phyloP scores from a whole-genome alignment of 805 yeast genomes.

The Barnettozyma sp. region DNA sequence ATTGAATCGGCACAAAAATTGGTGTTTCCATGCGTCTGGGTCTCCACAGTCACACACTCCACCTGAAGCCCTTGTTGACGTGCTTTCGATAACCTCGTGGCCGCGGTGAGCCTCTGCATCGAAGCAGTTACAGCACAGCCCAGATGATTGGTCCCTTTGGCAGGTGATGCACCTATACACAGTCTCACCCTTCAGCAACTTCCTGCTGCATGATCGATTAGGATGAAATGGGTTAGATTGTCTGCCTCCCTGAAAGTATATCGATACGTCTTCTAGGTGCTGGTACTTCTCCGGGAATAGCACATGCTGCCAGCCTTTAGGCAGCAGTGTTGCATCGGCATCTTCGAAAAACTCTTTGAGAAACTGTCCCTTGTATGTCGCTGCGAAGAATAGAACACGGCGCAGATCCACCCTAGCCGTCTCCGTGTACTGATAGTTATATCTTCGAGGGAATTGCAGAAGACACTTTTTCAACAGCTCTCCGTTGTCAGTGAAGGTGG shows the following conservation, averaged over 20 bases:
- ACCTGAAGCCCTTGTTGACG: slow-evolving; percentile 56
- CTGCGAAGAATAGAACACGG: slow-evolving; percentile 36
- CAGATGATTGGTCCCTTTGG: slow-evolving; percentile 79
- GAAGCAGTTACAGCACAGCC: slow-evolving; percentile 72
- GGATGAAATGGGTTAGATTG: slow-evolving; percentile 38
- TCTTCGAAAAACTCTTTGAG: slow-evolving; percentile 34
- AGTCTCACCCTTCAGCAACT: slow-evolving; percentile 73
- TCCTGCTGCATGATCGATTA: slow-evolving; percentile 66
- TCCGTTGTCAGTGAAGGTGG: slow-evolving; percentile 17
- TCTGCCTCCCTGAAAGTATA: slow-evolving; percentile 15
- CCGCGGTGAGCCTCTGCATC: slow-evolving; percentile 61
- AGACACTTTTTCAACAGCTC: slow-evolving; percentile 28
- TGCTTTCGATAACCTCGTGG: slow-evolving; percentile 61
- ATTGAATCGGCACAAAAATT: slow-evolving; percentile 43
- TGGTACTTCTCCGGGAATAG: slow-evolving; percentile 21
- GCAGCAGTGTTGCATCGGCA: slow-evolving; percentile 16
- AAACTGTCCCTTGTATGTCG: slow-evolving; percentile 37
- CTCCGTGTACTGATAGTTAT: slow-evolving; percentile 28
- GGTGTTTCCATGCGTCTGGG: slow-evolving; percentile 67
- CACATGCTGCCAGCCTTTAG: slow-evolving; percentile 21
- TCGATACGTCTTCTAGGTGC: slow-evolving; percentile 16
- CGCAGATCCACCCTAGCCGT: slow-evolving; percentile 31
- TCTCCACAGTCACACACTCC: slow-evolving; percentile 78
- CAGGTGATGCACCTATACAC: slow-evolving; percentile 71
- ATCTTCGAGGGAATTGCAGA: slow-evolving; percentile 32